phyloP scores from a whole-genome alignment of 2,329 filamentous ascomycete species.

The Monosporascus cannonballus region DNA sequence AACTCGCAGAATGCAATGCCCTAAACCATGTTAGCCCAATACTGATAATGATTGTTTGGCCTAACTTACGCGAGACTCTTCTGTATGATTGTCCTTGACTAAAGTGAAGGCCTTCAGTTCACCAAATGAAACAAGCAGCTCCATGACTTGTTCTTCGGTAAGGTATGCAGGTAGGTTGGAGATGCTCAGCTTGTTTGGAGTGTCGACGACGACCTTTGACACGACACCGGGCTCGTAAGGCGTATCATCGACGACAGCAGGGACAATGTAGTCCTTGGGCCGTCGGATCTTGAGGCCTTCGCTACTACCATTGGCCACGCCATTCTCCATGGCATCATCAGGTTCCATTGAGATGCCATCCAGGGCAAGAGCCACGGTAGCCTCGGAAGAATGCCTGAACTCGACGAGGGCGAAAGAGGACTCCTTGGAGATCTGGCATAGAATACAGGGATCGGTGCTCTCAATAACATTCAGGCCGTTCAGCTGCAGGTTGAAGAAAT shows the following conservation, averaged over 20 bases:
- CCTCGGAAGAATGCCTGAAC: constrained; percentile 80
- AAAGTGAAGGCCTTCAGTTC: constrained; percentile 88
- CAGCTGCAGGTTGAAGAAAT: constrained; percentile 93
- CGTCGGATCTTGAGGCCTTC: constrained; percentile 69
- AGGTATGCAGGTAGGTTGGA: constrained; percentile 85
- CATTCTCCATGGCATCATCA: constrained; percentile 51
- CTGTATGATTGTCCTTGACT: constrained; percentile 78
- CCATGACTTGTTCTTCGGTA: constrained; percentile 83
- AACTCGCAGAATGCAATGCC: constrained; percentile 98
- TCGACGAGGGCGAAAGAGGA: constrained; percentile 79
- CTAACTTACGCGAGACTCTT: constrained; percentile 73
- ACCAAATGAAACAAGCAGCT: constrained; percentile 85
- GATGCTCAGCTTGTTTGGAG: constrained; percentile 90
- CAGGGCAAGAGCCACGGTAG: constrained; percentile 84
- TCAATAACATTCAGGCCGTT: constrained; percentile 94
- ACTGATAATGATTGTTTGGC: background rate
- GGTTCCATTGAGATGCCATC: constrained; percentile 87
- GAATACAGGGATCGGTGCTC: constrained; percentile 75
- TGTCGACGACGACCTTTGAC: constrained; percentile 78
- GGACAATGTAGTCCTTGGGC: constrained; percentile 96
- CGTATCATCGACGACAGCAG: constrained; percentile 66
- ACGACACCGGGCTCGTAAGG: constrained; percentile 71
- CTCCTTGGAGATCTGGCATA: constrained; percentile 76
- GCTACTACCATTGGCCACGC: constrained; percentile 39
- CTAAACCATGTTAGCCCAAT: constrained; percentile 38